Conservation (phyloP, 352 stramenopile species). For the Globisporangium viniferum region DNA sequence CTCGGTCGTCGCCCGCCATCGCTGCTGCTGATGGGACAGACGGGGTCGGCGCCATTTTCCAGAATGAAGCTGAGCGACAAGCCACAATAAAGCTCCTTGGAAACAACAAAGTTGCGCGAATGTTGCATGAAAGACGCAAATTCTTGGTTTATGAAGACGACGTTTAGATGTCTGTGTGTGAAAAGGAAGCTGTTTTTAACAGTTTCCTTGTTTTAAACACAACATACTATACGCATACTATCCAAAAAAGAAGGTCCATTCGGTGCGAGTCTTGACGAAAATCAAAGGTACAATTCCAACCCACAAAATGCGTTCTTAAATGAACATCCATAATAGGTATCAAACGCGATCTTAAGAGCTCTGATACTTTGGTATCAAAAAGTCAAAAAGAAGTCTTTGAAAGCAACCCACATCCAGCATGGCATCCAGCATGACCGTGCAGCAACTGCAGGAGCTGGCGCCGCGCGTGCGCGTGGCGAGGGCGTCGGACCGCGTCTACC, state of each 20-base stretch:
- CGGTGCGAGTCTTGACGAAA: neutral
- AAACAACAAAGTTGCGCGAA: too few species aligned
- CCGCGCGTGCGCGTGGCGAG: slow-evolving; percentile 46
- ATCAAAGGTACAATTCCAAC: neutral
- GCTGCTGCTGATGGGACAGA: neutral
- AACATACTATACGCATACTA: too few species aligned
- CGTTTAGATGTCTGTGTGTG: too few species aligned
- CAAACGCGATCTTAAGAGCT: neutral
- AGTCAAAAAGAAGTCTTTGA: neutral
- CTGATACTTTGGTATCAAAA: neutral
- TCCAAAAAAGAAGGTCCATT: neutral
- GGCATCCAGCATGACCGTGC: neutral
- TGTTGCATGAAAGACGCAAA: too few species aligned
- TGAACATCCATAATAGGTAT: neutral
- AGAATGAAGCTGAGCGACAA: neutral
- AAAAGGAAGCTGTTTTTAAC: too few species aligned
- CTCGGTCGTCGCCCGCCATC: neutral
- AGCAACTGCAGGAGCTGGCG: slow-evolving; percentile 25
- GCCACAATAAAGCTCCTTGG: too few species aligned
- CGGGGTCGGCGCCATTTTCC: neutral
- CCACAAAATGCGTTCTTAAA: neutral
- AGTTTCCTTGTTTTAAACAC: too few species aligned
- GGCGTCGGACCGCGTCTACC: slow-evolving; percentile 86
- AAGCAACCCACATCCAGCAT: neutral
- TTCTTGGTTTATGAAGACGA: too few species aligned